A percentile compares a stretch with the other conserved stretches of the same genome.
Evolutionary conservation across 108 stramenopile species (phyloP).

Genomic region (Mediolabrus comicus): DNA sequence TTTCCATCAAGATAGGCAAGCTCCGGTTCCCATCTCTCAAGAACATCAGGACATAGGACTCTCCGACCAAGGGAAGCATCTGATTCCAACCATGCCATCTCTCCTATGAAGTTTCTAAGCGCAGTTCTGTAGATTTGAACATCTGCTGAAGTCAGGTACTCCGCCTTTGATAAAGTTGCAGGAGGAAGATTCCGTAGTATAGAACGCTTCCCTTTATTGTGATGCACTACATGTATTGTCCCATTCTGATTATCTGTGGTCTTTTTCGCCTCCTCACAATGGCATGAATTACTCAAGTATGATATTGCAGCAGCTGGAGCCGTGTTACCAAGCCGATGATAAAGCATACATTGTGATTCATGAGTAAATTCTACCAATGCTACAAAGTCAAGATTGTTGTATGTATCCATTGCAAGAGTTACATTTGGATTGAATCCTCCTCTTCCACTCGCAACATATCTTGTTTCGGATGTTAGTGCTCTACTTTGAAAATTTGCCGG

Average conservation of each 20-base stretch:
- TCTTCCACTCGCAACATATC: background rate
- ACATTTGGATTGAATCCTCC: conserved; percentile 8
- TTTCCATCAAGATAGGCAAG: background rate
- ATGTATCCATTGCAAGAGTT: background rate
- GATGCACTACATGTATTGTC: conserved; percentile 2
- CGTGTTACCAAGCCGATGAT: background rate
- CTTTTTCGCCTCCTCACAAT: background rate
- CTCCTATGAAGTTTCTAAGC: conserved; percentile 1
- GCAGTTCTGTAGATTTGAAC: conserved; percentile 2
- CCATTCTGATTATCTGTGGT: background rate
- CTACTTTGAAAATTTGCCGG: conserved; percentile 21
- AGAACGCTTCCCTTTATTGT: background rate
- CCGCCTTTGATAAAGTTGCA: background rate
- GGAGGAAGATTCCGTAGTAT: background rate
- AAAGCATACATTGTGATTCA: conserved; percentile 13
- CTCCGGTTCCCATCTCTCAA: conserved; percentile 9
- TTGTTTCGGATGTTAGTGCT: conserved; percentile 6
- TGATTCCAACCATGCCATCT: conserved; percentile 23
- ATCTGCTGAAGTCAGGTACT: conserved; percentile 3
- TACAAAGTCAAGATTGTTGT: conserved; percentile 16
- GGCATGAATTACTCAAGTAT: conserved; percentile 7
- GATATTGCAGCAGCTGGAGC: background rate
- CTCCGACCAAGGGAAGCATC: conserved; percentile 5
- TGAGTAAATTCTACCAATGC: conserved; percentile 6
- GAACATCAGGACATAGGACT: conserved; percentile 11